Evolutionary conservation across 2,329 filamentous ascomycete species (phyloP).

Genomic region (Zymoseptoria brevis): DNA sequence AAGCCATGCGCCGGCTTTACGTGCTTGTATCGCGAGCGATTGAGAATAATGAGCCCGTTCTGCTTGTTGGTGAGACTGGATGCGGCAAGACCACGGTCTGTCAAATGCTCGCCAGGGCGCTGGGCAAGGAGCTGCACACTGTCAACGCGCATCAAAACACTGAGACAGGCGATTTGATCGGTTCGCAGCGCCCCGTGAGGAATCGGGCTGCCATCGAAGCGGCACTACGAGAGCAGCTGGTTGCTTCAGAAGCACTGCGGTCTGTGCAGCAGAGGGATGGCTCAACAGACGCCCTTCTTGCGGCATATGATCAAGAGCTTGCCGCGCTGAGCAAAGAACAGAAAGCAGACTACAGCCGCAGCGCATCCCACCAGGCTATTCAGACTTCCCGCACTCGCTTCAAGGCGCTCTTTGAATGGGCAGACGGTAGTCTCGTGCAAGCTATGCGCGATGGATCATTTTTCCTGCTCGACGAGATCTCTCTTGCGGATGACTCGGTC

Average conservation of each 20-base stretch:
- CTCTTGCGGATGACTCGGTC: constrained; percentile 93
- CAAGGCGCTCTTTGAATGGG: constrained; percentile 92
- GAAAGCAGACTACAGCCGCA: constrained; percentile 8
- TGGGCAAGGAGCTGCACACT: constrained; percentile 68
- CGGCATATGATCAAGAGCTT: constrained; percentile 44
- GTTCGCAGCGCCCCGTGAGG: constrained; percentile 82
- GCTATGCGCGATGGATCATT: constrained; percentile 86
- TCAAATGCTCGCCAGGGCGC: constrained; percentile 78
- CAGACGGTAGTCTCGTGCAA: constrained; percentile 83
- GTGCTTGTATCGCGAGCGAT: constrained; percentile 81
- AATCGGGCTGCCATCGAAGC: constrained; percentile 70
- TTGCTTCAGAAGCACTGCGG: constrained; percentile 26
- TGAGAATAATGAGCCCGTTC: constrained; percentile 82
- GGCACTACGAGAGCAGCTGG: constrained; percentile 55
- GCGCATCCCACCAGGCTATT: constrained; percentile 29
- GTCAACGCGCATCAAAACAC: constrained; percentile 98
- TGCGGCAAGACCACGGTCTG: constrained; percentile 97
- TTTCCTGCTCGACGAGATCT: constrained; percentile 96
- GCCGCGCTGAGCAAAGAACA: constrained; percentile 33
- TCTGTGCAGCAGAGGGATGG: constrained; percentile 12
- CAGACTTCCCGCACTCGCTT: constrained; percentile 50
- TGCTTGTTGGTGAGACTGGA: constrained; percentile 92
- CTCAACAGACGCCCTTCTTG: constrained; percentile 49
- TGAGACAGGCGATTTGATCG: constrained; percentile 94
- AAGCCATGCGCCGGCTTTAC: constrained; percentile 85